Evolutionary conservation across 1,284 basidiomycete species (phyloP), one percentile per base, ranked within the genome.

Genomic region (Crepidotus sp.): DNA sequence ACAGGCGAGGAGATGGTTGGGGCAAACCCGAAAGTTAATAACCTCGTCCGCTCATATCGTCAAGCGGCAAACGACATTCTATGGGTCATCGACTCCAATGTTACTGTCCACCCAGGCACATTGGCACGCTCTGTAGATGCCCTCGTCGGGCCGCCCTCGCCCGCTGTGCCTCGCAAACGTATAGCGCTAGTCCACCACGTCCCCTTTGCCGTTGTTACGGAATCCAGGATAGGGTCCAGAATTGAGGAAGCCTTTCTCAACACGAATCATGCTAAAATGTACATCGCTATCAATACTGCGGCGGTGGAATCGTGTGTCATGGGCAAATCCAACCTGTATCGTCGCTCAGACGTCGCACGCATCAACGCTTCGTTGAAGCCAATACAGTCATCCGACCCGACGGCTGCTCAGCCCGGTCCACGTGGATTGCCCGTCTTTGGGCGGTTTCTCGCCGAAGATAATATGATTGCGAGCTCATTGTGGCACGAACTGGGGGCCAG

Each of bases 241-340:
- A 73, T 98, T 27, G 96, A 99, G 64, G 85, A 91, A 49, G 91
- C 89, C 1, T 99, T 97, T 61, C 68, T 99, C 39, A 96, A 95
- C 60, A 95, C 92, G 4, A 97, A 92, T 41, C 96, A 98, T 59
- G 95, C 95, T 11, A 98, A 96, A 64, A 98, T 98, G 95, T 99
- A 99, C 59, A 74, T 98, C 42, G 93, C 93, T 7, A 91, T 99
- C 62, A 96, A 96, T 63, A 71, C 80, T 0, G 68, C 87, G 36
- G 83, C 82, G 4, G 67, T 97, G 45, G 96, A 97, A 42, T 95
- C 91, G 0, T 99, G 96, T 61, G 91, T 98, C 10, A 87, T 98
- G 54, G 96, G 96, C 53, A 99, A 99, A 66, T 94, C 91, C 45
- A 94, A 93, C 63, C 64, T 99, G 51, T 98, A 94, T 65, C 83